Evolutionary conservation across 345 rosid species (phyloP).

Genomic region (Limnanthes douglasii): DNA sequence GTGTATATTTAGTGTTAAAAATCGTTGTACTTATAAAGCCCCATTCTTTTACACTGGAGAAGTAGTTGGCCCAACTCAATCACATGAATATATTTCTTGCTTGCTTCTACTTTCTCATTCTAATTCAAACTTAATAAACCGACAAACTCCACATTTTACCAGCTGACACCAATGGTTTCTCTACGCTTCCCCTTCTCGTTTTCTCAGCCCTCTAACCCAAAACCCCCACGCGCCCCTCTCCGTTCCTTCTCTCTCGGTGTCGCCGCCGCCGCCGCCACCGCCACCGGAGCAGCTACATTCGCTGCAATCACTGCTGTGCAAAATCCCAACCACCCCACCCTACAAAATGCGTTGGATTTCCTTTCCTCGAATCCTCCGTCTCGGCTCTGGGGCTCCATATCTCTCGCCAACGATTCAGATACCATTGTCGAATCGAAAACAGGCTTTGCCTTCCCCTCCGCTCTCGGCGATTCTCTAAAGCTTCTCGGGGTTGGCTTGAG

Average conservation of each 20-base stretch:
- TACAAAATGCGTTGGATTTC: conserved; percentile 18
- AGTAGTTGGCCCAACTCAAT: no score
- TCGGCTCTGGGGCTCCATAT: conserved; percentile 44
- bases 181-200: conserved; percentile 76
- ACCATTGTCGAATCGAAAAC: conserved; percentile 45
- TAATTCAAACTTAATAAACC: conserved; percentile 1
- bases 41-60: no score
- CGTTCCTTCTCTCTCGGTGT: conserved; percentile 17
- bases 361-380: conserved; percentile 18
- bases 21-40: no score
- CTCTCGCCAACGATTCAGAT: conserved; percentile 46
- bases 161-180: conserved; percentile 31
- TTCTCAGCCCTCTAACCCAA: conserved; percentile 37
- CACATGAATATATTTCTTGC: no score
- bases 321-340: conserved; percentile 17
- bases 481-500: conserved; percentile 74
- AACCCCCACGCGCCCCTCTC: conserved; percentile 13
- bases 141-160: not conserved
- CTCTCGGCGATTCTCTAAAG: conserved; percentile 29
- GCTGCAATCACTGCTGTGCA: conserved; percentile 28
- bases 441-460: conserved; percentile 49
- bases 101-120: no score
- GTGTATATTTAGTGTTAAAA: no score
- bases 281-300: conserved; percentile 22
- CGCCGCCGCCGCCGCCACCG: conserved; percentile 19